Conservation (phyloP, 371 early-diverging fungal genomes). For the Mucor plumbeus region DNA sequence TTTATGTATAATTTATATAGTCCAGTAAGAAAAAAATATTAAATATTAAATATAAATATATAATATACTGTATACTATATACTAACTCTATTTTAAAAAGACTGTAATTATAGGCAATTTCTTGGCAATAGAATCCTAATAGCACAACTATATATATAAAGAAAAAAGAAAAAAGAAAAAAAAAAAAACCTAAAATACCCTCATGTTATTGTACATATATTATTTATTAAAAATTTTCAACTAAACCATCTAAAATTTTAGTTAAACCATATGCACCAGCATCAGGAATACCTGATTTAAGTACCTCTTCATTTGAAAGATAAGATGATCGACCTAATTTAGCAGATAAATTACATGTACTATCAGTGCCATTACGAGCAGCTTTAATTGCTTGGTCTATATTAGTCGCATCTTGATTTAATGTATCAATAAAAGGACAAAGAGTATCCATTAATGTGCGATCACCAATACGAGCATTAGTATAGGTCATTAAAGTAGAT, state of each 20-base stretch:
- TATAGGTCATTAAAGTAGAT: constrained; percentile 68
- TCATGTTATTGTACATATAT: constrained; percentile 1
- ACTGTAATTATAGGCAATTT: constrained; percentile 82
- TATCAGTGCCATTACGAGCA: constrained; percentile 61
- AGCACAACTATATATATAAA: neutral
- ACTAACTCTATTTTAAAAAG: constrained; percentile 15
- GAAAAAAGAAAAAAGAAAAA: neutral
- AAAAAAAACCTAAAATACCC: neutral
- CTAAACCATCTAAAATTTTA: constrained; percentile 61
- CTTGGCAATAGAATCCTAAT: constrained; percentile 54
- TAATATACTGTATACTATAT: too few relatives aligned
- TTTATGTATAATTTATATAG: constrained; percentile 12
- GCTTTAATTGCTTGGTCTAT: constrained; percentile 55
- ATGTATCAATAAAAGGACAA: constrained; percentile 66
- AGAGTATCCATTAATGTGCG: constrained; percentile 83
- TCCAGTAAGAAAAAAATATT: constrained; percentile 25
- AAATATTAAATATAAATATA: neutral
- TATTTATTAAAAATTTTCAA: constrained; percentile 4
- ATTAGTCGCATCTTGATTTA: constrained; percentile 38
- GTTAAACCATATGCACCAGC: constrained; percentile 75
- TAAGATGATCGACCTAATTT: constrained; percentile 77
- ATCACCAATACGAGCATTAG: constrained; percentile 76
- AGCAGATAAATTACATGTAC: constrained; percentile 63
- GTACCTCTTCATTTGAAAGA: constrained; percentile 57
- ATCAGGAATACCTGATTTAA: constrained; percentile 58